phyloP scores from a whole-genome alignment of 306 rosid species.

The Amphicarpaea edgeworthii region DNA sequence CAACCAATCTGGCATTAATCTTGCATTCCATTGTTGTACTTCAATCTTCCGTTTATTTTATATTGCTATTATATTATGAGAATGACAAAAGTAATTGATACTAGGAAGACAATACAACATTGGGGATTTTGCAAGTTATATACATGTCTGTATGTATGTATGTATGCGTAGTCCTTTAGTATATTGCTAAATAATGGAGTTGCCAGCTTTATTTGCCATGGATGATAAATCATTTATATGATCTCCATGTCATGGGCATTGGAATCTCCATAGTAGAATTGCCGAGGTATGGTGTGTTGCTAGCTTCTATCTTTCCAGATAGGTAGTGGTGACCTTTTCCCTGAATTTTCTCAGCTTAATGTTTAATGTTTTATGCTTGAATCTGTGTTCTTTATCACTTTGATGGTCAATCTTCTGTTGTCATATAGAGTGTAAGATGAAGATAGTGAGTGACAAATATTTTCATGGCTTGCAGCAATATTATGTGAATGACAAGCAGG shows the following conservation, averaged over 20 bases:
- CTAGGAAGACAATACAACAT: background rate
- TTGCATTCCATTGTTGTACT: slow-evolving; percentile 2
- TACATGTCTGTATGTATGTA: background rate
- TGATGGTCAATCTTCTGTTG: background rate
- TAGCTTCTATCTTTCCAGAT: slow-evolving; percentile 9
- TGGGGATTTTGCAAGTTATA: background rate
- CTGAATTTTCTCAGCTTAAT: slow-evolving; percentile 17
- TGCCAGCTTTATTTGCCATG: background rate
- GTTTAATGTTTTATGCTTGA: background rate
- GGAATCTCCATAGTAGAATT: slow-evolving; percentile 26
- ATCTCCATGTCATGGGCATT: slow-evolving; percentile 13
- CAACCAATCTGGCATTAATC: background rate
- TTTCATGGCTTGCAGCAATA: slow-evolving; percentile 68
- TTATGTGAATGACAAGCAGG: slow-evolving; percentile 64
- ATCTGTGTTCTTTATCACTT: background rate
- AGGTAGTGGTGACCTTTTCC: slow-evolving; percentile 16
- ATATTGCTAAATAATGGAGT: slow-evolving; percentile 2
- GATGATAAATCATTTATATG: slow-evolving; percentile 17
- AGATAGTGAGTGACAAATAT: background rate
- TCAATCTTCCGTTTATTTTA: background rate
- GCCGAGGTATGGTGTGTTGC: background rate
- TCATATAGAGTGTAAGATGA: slow-evolving; percentile 1
- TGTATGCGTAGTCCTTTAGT: slow-evolving; percentile 23
- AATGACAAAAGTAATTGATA: background rate
- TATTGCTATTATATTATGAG: slow-evolving; percentile 9